Percentiles rank a stretch among this genome's conserved stretches.
phyloP scores from a whole-genome alignment of 257 asterid genomes.

The Nicotiana noctiflora region DNA sequence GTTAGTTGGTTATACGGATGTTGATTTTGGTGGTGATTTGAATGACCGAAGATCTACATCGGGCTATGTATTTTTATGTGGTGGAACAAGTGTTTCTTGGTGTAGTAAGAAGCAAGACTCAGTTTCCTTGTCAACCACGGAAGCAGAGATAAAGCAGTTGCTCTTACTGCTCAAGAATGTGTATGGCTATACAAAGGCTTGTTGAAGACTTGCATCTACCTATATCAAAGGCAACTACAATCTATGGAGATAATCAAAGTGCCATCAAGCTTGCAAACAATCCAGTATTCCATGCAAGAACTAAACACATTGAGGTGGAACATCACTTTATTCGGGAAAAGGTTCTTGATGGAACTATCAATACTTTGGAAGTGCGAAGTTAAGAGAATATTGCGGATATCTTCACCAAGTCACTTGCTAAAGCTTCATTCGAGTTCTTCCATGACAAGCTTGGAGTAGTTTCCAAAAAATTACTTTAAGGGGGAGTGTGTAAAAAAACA shows the following conservation, averaged over 20 bases:
- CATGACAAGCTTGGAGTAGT: not conserved
- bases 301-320: not conserved
- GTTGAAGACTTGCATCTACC: not conserved
- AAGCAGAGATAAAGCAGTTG: not conserved
- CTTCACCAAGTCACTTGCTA: not conserved
- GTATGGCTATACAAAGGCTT: not conserved
- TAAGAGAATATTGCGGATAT: not conserved
- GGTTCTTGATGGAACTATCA: not conserved
- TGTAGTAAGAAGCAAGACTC: conserved; percentile 9
- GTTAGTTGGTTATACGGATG: not conserved
- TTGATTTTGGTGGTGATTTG: conserved; percentile 5
- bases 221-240: not conserved
- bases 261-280: not conserved
- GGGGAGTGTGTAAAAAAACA: not conserved
- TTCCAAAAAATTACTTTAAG: not conserved
- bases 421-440: not conserved
- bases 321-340: not conserved
- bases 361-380: not conserved
- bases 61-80: not conserved
- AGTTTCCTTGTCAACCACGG: not conserved
- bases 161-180: not conserved
- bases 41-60: not conserved
- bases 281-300: not conserved
- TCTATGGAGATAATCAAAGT: not conserved
- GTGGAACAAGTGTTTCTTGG: conserved; percentile 9